phyloP scores from a whole-genome alignment of 2,329 filamentous ascomycete genomes.

The Aspergillus transmontanensis region DNA sequence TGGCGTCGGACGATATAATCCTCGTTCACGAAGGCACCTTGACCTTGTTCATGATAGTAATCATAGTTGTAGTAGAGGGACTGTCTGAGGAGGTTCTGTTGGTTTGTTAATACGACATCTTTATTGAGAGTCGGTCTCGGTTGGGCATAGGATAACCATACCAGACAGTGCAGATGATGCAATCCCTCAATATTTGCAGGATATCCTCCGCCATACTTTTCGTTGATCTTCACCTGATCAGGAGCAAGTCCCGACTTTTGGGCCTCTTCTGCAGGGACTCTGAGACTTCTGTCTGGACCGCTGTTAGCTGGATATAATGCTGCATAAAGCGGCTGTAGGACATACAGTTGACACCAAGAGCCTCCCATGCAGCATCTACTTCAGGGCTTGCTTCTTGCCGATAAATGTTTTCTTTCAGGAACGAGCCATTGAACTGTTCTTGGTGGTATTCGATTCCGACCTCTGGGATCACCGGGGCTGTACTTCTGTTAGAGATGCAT shows the following conservation, averaged over 20 bases:
- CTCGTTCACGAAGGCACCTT: slow-evolving; percentile 59
- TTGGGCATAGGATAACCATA: slow-evolving; percentile 26
- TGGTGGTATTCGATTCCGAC: slow-evolving; percentile 46
- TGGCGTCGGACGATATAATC: slow-evolving; percentile 59
- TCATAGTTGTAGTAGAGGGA: slow-evolving; percentile 62
- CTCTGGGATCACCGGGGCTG: slow-evolving; percentile 42
- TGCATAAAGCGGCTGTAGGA: neutral
- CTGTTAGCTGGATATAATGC: neutral
- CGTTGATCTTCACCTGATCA: slow-evolving; percentile 58
- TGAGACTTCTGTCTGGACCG: slow-evolving; percentile 47
- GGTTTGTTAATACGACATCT: neutral
- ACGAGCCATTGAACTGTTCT: slow-evolving; percentile 58
- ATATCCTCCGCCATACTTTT: slow-evolving; percentile 61
- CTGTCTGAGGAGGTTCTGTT: slow-evolving; percentile 61
- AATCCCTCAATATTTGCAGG: slow-evolving; percentile 36
- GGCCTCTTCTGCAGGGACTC: slow-evolving; percentile 55
- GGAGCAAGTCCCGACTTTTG: slow-evolving; percentile 53
- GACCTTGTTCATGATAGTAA: slow-evolving; percentile 55
- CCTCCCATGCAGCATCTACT: slow-evolving; percentile 61
- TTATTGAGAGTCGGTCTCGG: too few species aligned
- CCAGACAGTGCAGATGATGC: slow-evolving; percentile 55
- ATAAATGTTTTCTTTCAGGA: slow-evolving; percentile 58
- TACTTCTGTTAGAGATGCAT: neutral
- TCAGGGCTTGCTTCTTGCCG: slow-evolving; percentile 53
- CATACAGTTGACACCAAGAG: slow-evolving; percentile 55